Evolutionary conservation across 768 basidiomycete genomes (phyloP), one percentile per base, ranked within the genome.

Genomic region (Boletus tylopilopsis): DNA sequence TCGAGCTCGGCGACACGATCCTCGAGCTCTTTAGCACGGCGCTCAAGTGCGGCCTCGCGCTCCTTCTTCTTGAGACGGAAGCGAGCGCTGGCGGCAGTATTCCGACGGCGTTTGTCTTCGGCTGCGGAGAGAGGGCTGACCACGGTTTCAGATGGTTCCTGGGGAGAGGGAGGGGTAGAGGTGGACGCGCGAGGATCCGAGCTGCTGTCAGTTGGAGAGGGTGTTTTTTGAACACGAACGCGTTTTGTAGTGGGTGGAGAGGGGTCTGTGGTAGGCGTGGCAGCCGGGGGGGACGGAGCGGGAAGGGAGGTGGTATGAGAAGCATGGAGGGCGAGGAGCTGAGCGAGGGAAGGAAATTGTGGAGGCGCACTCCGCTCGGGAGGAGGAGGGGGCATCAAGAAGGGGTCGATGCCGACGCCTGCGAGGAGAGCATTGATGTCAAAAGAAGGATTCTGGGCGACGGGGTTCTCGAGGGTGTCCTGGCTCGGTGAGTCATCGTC

Each of bases 21-120:
- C 63, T 92, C 88, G 15, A 95, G 76, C 63, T 94, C 91, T 72
- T 91, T 92, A 15, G 88, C 82, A 60, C 82, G 84, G 36, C 76
- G 78, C 70, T 95, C 94, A 19, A 95, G 74, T 15, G 94, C 93
- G 2, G 82, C 85, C 71, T 96, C 94, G 13, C 94, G 78, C 69
- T 94, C 91, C 75, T 96, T 96, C 77, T 96, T 96, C 79, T 95
- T 96, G 62, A 92, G 69, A 51, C 93, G 80, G 77, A 96, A 96
- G 8, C 93, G 87, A 27, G 93, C 93, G 45, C 88, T 91, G 0
- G 93, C 93, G 1, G 90, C 90, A 0, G 93, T 96, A 66, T 96
- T 96, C 39, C 93, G 75, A 50, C 92, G 79, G n/a, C 93, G 85
- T 65, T 95, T 95, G 69, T 95, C 93, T 68, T 95, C 93, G 0